Percentiles rank a stretch among this genome's conserved stretches.
Conservation (phyloP, 257 asterid genomes). For the Agastache rugosa region DNA sequence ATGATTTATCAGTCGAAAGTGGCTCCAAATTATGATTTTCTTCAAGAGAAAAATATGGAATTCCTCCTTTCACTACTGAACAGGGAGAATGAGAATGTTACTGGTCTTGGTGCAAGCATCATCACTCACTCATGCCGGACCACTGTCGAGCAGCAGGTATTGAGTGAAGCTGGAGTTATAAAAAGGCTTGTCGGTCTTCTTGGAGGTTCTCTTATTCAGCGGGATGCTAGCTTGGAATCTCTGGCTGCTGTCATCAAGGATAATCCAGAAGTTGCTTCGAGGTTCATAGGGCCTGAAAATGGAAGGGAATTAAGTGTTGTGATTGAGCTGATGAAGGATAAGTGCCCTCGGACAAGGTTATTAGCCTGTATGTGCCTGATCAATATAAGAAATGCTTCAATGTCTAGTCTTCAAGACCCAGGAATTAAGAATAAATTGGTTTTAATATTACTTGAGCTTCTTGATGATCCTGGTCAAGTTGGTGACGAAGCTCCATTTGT, state of each 20-base stretch:
- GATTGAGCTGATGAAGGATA: slow-evolving; percentile 76
- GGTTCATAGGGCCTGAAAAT: slow-evolving; percentile 70
- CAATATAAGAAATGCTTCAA: slow-evolving; percentile 61
- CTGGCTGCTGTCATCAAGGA: slow-evolving; percentile 72
- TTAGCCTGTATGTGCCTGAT: slow-evolving; percentile 85
- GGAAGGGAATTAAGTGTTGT: slow-evolving; percentile 66
- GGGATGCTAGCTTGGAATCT: slow-evolving; percentile 91
- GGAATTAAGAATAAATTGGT: slow-evolving; percentile 66
- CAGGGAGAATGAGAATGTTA: slow-evolving; percentile 80
- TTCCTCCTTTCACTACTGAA: slow-evolving; percentile 73
- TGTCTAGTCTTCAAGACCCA: slow-evolving; percentile 66
- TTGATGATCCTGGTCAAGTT: slow-evolving; percentile 90
- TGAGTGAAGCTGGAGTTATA: slow-evolving; percentile 77
- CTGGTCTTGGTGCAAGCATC: slow-evolving; percentile 90
- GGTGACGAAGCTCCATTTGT: slow-evolving; percentile 94
- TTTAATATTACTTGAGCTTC: slow-evolving; percentile 70
- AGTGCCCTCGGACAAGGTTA: slow-evolving; percentile 78
- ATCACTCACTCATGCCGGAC: slow-evolving; percentile 83
- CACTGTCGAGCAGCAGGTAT: slow-evolving; percentile 68
- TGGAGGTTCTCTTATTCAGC: slow-evolving; percentile 74
- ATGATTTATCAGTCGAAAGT: slow-evolving; percentile 85
- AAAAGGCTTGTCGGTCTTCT: slow-evolving; percentile 77
- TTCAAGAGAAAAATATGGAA: slow-evolving; percentile 67
- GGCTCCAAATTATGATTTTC: slow-evolving; percentile 83
- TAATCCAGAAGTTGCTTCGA: slow-evolving; percentile 71